These are phyloP conservation scores for Umbelopsis isabellina DNA, from an alignment of 192 early-diverging fungal genomes.

Conservation along the genomic window DNA sequence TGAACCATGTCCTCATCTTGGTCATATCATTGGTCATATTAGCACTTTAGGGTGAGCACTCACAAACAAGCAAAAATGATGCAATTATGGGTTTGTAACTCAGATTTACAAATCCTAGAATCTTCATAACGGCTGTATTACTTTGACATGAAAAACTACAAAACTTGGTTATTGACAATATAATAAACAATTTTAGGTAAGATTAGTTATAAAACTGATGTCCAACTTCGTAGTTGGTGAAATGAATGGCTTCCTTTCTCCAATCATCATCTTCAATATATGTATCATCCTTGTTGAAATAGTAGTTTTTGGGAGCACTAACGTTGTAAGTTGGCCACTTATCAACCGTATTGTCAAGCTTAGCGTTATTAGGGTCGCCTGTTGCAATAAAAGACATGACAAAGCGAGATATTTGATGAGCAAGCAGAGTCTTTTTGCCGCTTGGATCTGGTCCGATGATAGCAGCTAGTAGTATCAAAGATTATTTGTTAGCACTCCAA, in stretches of 20 bases:
- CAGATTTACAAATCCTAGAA: too few relatives aligned
- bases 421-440: slow-evolving; percentile 5
- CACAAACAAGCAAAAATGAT: too few relatives aligned
- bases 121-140: too few relatives aligned
- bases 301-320: slow-evolving; percentile 4
- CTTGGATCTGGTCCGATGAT: slow-evolving; percentile 17
- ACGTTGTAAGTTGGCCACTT: background rate
- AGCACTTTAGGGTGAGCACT: too few relatives aligned
- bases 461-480: background rate
- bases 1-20: too few relatives aligned
- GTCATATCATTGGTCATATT: too few relatives aligned
- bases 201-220: background rate
- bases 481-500: background rate
- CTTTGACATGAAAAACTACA: too few relatives aligned
- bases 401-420: slow-evolving; percentile 14
- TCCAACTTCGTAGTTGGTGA: slow-evolving; percentile 10
- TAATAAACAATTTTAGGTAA: too few relatives aligned
- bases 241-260: slow-evolving; percentile 18
- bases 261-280: background rate
- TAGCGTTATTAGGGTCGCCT: slow-evolving; percentile 16
- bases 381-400: slow-evolving; percentile 23
- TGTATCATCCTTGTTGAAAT: background rate
- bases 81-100: too few relatives aligned
- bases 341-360: background rate
- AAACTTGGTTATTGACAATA: too few relatives aligned